Evolutionary conservation across 257 asterid species (phyloP), one percentile per base, ranked within the genome.

Genomic region (Fraxinus excelsior): DNA sequence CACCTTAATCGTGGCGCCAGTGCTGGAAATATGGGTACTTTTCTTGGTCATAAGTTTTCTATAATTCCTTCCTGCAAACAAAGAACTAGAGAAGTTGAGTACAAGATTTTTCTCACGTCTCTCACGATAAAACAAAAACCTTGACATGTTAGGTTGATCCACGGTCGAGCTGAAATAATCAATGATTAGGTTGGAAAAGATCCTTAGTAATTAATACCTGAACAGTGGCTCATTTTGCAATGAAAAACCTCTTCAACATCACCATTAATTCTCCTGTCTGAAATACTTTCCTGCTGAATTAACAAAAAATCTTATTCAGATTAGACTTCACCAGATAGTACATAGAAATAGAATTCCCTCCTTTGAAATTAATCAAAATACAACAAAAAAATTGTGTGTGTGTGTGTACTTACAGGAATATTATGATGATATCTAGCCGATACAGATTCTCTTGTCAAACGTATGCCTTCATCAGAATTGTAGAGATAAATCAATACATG

Each of bases 181-280:
- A 16, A 19, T 18, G 64, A 4, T 19, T 18, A 16, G 11, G 23
- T 89, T 85, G 95, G 97, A 83, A 89, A 76, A 87, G 83, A 71
- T 73, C 83, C 65, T 80, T 82, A 84, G 83, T 73, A 74, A 81
- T 80, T 90, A n/a, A n/a, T n/a, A 92, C 97, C 94, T 86, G 90
- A 82, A 64, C 83, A 51, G 13, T 60, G 78, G 26, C 60, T 78
- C 32, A 77, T 81, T 51, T 78, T 77, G 81, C 80, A 72, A 51
- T 12, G 9, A 56, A 46, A 58, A 2, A 9, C 71, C 25, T 75
- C 90, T 74, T 25, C 82, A 74, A 29, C 16, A 9, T 13, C 80
- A 74, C 74, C 75, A 44, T 16, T 70, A 58, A 25, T 73, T 76
- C 71, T 82, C 65, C 60, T 78, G 38, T 1, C 51, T 66, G 42